Percentiles rank a stretch among this genome's conserved stretches.
phyloP scores from a whole-genome alignment of 306 rosid genomes.

The Vigna radiata region DNA sequence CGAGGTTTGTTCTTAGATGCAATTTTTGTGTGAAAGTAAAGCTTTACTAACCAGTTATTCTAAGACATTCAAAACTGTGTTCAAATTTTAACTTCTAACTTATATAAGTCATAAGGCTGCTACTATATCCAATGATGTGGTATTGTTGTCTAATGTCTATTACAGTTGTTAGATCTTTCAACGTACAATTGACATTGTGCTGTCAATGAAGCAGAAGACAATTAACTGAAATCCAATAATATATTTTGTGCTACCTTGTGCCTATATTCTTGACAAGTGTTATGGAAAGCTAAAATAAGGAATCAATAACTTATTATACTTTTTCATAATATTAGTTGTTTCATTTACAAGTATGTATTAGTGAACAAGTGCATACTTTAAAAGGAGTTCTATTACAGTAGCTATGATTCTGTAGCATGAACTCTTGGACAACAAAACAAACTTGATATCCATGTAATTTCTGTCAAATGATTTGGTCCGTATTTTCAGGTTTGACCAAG shows the following conservation, averaged over 20 bases:
- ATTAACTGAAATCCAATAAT: background rate
- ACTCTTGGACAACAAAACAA: conserved; percentile 1
- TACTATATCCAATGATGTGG: background rate
- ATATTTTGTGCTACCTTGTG: conserved; percentile 4
- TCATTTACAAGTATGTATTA: conserved; percentile 25
- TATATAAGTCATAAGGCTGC: conserved; percentile 18
- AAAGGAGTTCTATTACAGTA: conserved; percentile 20
- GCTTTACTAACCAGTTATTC: background rate
- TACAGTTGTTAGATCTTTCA: conserved; percentile 17
- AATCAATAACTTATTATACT: background rate
- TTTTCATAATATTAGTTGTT: conserved; percentile 30
- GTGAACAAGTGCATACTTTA: background rate
- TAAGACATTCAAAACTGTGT: background rate
- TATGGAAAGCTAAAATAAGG: conserved; percentile 18
- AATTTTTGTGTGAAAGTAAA: conserved; percentile 23
- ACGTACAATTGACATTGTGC: conserved; percentile 16
- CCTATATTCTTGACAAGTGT: conserved; percentile 13
- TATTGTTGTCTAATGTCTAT: background rate
- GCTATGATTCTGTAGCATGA: conserved; percentile 15
- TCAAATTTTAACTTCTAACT: background rate
- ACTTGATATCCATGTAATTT: conserved; percentile 34
- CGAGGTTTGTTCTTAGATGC: conserved; percentile 62
- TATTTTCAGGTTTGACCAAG: conserved; percentile 69
- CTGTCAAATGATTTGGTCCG: conserved; percentile 30
- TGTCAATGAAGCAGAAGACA: conserved; percentile 11